Base-by-base conservation (phyloP, 192 early-diverging fungal genomes). In the Backusella liffmaniae region DNA sequence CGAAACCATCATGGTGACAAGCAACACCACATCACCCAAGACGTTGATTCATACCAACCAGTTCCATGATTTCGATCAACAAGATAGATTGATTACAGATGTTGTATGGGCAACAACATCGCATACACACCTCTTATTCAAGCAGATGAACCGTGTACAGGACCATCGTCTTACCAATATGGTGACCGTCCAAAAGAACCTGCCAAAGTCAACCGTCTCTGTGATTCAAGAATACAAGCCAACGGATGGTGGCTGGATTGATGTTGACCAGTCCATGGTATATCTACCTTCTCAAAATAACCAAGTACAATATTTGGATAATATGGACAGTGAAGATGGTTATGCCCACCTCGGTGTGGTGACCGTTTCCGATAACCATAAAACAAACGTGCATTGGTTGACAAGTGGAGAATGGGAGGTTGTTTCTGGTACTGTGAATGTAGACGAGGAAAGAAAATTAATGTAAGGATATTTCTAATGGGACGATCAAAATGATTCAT, bases 71-170 rank as follows among this genome's bases (percentile, higher is more conserved):
- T 92, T 91, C 72, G 78, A 82, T 6, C 82, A 83, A 21, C 86
- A 93, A 1, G 92, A 98, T 85, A 87, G 89, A 37, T 76, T 97
- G 2, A 88, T 99, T 76, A 90, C 91, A 18, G 92, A 93, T 77
- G 90, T 97, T 30, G 81, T 82, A 13, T 99, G 97, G 97, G 79
- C 94, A 8, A 92, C 91, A 0, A 83, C 86, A n/a, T 84, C 76
- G 56, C 84, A 89, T 59, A 81, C 85, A 39, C 73, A 82, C 7
- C 77, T 99, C 49, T 62, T 98, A 13, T 93, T 95, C 37, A 86
- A 93, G 72, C 87, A 88, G 39, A 94, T 93, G 83, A 99, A 99
- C 76, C 86, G 98, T 26, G 92, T 98, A 26, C 98, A 99, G 77
- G 94, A 97, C 78, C 88, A 91, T 8, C 84, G 90, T 76, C 86